Evolutionary conservation across 129 eudicot species (phyloP).

Genomic region (Tagetes patula): DNA sequence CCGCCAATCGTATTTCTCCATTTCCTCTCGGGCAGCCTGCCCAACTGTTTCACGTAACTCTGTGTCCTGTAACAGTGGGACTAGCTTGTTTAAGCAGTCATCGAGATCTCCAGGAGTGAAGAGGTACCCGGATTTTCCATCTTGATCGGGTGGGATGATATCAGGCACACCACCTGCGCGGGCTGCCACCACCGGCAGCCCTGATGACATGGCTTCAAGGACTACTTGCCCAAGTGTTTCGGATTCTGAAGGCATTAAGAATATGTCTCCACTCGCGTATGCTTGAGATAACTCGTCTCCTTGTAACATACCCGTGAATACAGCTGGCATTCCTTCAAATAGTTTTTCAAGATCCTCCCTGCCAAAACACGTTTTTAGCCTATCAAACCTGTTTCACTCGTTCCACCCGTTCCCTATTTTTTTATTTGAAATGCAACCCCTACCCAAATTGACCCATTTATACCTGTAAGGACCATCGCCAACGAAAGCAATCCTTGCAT

Average conservation of each 20-base stretch:
- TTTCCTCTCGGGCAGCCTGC: slow-evolving; percentile 79
- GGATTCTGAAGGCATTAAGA: slow-evolving; percentile 95
- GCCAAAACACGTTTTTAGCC: background rate
- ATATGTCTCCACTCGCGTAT: slow-evolving; percentile 92
- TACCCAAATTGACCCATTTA: background rate
- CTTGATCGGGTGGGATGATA: slow-evolving; percentile 77
- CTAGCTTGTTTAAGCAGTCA: slow-evolving; percentile 77
- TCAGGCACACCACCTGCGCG: slow-evolving; percentile 96
- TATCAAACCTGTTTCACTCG: background rate
- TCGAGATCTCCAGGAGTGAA: slow-evolving; percentile 81
- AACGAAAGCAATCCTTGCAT: slow-evolving; percentile 88
- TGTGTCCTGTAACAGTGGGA: slow-evolving; percentile 50
- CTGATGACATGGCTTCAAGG: slow-evolving; percentile 98
- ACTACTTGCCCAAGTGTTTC: slow-evolving; percentile 96
- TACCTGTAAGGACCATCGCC: slow-evolving; percentile 99
- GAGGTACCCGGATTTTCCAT: slow-evolving; percentile 76
- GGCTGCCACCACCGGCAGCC: slow-evolving; percentile 89
- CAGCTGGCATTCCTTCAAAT: slow-evolving; percentile 84
- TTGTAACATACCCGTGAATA: slow-evolving; percentile 82
- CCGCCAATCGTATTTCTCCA: slow-evolving; percentile 97
- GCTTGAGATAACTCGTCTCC: slow-evolving; percentile 98
- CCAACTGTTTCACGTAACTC: slow-evolving; percentile 68
- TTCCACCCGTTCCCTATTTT: background rate
- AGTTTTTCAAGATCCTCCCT: slow-evolving; percentile 84
- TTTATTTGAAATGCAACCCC: background rate